Evolutionary conservation across 2,329 filamentous ascomycete species (phyloP).

Genomic region (Xylaria sp.): DNA sequence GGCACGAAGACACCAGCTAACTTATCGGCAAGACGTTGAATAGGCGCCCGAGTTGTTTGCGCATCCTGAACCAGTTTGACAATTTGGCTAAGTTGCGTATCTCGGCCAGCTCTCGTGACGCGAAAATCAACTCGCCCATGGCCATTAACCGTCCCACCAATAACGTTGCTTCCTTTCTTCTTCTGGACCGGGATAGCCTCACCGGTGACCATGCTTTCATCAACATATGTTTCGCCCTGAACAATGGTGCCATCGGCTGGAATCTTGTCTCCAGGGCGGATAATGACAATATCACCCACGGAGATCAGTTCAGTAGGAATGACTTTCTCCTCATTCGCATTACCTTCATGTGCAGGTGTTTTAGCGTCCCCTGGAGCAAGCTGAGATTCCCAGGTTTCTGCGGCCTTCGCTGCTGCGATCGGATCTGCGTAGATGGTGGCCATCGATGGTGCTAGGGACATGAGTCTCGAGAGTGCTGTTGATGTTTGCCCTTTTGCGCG

Average conservation of each 20-base stretch:
- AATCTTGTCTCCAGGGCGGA: conserved; percentile 95
- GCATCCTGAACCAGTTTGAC: conserved; percentile 98
- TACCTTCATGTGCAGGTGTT: conserved; percentile 60
- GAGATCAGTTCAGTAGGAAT: conserved; percentile 96
- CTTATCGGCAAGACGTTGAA: conserved; percentile 90
- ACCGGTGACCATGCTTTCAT: conserved; percentile 98
- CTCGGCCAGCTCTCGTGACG: conserved; percentile 90
- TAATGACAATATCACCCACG: conserved; percentile 90
- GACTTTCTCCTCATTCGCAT: conserved; percentile 80
- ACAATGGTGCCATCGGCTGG: conserved; percentile 91
- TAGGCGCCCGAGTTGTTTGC: conserved; percentile 92
- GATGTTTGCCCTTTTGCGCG: conserved; percentile 96
- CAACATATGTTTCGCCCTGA: conserved; percentile 90
- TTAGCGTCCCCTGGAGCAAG: conserved; percentile 58
- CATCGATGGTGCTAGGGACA: conserved; percentile 97
- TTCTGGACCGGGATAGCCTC: conserved; percentile 97
- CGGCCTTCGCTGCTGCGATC: conserved; percentile 90
- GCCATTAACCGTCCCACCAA: conserved; percentile 96
- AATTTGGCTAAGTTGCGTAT: conserved; percentile 97
- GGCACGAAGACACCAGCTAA: conserved; percentile 96
- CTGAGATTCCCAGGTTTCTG: conserved; percentile 76
- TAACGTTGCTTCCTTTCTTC: conserved; percentile 79
- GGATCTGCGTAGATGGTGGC: conserved; percentile 96
- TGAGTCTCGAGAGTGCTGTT: conserved; percentile 89
- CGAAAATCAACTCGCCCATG: conserved; percentile 91